Evolutionary conservation across 2,329 filamentous ascomycete species (phyloP).

Genomic region (Stenocarpella maydis): DNA sequence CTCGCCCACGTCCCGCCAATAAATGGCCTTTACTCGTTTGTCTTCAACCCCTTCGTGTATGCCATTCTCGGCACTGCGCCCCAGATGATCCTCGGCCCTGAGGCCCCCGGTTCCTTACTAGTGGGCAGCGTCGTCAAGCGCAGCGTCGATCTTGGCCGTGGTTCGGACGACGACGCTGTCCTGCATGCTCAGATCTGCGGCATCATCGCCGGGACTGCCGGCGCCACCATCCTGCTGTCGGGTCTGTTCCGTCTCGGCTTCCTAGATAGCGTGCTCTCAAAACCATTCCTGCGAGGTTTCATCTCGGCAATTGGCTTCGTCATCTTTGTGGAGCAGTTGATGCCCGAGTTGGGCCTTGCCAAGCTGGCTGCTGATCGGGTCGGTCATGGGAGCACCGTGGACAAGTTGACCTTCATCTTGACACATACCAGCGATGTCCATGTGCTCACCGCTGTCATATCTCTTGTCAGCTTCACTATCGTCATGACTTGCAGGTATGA

Average conservation of each 20-base stretch:
- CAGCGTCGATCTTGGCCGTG: conserved; percentile 74
- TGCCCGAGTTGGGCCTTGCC: conserved; percentile 85
- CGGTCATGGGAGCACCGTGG: conserved; percentile 83
- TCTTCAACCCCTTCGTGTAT: conserved; percentile 91
- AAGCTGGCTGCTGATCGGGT: conserved; percentile 70
- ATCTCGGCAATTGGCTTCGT: conserved; percentile 97
- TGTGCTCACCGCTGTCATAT: conserved; percentile 77
- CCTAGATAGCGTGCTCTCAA: conserved; percentile 90
- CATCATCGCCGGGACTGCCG: conserved; percentile 86
- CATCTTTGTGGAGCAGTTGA: conserved; percentile 92
- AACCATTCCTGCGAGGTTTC: conserved; percentile 92
- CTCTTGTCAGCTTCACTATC: conserved; percentile 80
- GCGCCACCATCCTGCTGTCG: conserved; percentile 86
- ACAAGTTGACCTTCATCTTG: conserved; percentile 84
- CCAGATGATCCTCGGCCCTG: conserved; percentile 92
- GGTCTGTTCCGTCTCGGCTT: conserved; percentile 89
- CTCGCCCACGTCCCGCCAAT: conserved; percentile 92
- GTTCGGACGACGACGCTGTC: conserved; percentile 68
- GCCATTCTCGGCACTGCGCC: conserved; percentile 90
- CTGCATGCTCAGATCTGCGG: conserved; percentile 86
- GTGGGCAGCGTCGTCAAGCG: conserved; percentile 86
- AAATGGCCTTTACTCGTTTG: conserved; percentile 92
- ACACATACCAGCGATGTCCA: conserved; percentile 73
- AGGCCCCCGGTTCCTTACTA: conserved; percentile 90
- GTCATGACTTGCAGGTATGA: conserved; percentile 89